phyloP scores from a whole-genome alignment of 1,284 basidiomycete species.

The Sparassis latifolia region DNA sequence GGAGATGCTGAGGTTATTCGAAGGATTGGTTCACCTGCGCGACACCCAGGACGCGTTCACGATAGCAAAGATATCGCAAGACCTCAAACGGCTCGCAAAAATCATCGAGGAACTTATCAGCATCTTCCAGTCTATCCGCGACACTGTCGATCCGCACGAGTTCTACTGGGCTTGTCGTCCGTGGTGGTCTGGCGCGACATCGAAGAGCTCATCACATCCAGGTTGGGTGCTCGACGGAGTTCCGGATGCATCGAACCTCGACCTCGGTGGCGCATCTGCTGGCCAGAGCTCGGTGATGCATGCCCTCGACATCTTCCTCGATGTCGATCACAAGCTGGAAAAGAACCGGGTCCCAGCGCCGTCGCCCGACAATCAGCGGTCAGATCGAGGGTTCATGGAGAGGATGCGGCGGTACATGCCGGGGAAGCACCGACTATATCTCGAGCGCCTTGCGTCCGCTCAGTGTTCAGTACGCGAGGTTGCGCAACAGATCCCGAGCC shows the following conservation, averaged over 20 bases:
- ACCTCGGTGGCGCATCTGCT: constrained; percentile 85
- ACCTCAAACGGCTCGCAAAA: constrained; percentile 64
- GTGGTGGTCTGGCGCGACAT: constrained; percentile 87
- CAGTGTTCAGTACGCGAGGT: constrained; percentile 52
- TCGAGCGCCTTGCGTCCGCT: constrained; percentile 43
- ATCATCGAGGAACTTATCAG: constrained; percentile 73
- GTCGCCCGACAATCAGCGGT: constrained; percentile 54
- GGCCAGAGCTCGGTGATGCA: constrained; percentile 93
- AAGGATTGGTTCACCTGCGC: constrained; percentile 74
- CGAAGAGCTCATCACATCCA: constrained; percentile 36
- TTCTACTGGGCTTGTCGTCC: constrained; percentile 92
- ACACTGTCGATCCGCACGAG: constrained; percentile 75
- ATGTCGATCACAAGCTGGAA: constrained; percentile 77
- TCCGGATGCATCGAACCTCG: constrained; percentile 45
- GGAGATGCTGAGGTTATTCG: constrained; percentile 82
- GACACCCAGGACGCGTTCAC: constrained; percentile 64
- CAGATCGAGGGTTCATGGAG: constrained; percentile 73
- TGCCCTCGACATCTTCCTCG: constrained; percentile 74
- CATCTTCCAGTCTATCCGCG: constrained; percentile 65
- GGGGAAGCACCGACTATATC: constrained; percentile 66
- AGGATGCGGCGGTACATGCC: constrained; percentile 81
- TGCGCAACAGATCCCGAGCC: constrained; percentile 45
- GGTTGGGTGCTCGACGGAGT: constrained; percentile 85
- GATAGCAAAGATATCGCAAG: constrained; percentile 64
- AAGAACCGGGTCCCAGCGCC: constrained; percentile 66